Conservation (phyloP, 2,329 filamentous ascomycete species). For the Cryphonectria radicalis region DNA sequence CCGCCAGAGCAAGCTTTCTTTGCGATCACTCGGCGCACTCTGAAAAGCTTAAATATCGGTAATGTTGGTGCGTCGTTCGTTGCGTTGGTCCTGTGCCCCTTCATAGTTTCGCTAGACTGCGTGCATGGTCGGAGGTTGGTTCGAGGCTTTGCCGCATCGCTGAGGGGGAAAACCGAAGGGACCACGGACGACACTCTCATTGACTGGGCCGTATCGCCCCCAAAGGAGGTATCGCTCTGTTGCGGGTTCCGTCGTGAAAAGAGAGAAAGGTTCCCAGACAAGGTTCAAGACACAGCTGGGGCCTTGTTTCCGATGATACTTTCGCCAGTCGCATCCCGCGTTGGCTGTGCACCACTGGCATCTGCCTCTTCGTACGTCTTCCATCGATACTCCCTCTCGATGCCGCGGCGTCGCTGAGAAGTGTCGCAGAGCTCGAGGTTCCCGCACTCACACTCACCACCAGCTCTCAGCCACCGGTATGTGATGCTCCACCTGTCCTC, state of each 20-base stretch:
- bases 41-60: not conserved
- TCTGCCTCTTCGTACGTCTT: conserved; percentile 38
- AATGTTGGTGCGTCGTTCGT: not conserved
- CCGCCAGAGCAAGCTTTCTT: conserved; percentile 3
- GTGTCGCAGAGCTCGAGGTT: conserved; percentile 55
- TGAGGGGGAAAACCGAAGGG: not conserved
- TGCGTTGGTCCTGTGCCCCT: not conserved
- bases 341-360: not conserved
- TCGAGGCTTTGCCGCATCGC: not conserved
- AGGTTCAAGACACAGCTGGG: not conserved
- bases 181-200: not conserved
- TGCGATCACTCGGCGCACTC: not conserved
- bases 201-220: not conserved
- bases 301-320: not conserved
- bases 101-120: not conserved
- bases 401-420: conserved; percentile 49
- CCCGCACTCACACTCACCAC: conserved; percentile 54
- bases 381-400: conserved; percentile 57
- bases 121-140: not conserved
- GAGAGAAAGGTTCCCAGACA: not conserved
- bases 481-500: conserved; percentile 58
- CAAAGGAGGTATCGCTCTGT: not conserved
- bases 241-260: not conserved
- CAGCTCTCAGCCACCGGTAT: conserved; percentile 55
- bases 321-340: not conserved